These are phyloP conservation scores for Epichloe gansuensis DNA, from an alignment of 2,329 filamentous ascomycete species.

Conservation along the genomic window DNA sequence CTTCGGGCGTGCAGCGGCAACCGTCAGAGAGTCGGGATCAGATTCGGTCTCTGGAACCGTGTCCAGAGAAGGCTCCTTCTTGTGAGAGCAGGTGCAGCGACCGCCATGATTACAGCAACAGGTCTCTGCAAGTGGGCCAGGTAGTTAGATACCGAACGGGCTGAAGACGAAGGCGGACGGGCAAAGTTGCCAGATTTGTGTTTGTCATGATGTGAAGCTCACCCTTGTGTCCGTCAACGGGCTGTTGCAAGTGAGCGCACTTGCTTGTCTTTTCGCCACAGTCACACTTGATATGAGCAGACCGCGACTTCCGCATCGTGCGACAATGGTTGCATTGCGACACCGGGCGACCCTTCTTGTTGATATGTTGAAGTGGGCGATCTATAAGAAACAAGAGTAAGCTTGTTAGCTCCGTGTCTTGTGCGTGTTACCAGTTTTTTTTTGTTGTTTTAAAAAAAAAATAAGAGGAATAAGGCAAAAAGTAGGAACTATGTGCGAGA, in stretches of 20 bases:
- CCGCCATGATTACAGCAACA: constrained; percentile 60
- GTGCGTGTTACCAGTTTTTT: background rate
- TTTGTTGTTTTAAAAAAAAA: background rate
- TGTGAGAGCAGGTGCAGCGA: constrained; percentile 50
- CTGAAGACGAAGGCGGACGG: constrained; percentile 3
- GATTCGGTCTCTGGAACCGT: constrained; percentile 53
- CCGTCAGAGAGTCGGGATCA: constrained; percentile 29
- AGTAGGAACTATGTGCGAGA: background rate
- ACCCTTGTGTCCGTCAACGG: constrained; percentile 47
- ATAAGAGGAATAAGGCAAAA: background rate
- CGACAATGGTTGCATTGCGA: constrained; percentile 98
- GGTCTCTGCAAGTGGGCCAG: constrained; percentile 33
- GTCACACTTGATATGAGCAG: constrained; percentile 91
- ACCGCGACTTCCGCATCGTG: constrained; percentile 86
- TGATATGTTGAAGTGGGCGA: constrained; percentile 83
- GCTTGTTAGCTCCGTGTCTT: background rate
- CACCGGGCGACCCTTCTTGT: constrained; percentile 93
- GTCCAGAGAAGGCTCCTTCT: constrained; percentile 48
- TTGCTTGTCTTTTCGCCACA: constrained; percentile 84
- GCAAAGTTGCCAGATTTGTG: background rate
- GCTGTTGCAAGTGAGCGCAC: constrained; percentile 46
- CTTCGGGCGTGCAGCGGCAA: constrained; percentile 25
- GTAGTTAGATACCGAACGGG: constrained; percentile 6
- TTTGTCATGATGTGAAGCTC: constrained; percentile 19
- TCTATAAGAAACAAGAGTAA: constrained; percentile 38